Conservation (phyloP, 2,329 filamentous ascomycete genomes). For the Dactylellina leptospora region DNA sequence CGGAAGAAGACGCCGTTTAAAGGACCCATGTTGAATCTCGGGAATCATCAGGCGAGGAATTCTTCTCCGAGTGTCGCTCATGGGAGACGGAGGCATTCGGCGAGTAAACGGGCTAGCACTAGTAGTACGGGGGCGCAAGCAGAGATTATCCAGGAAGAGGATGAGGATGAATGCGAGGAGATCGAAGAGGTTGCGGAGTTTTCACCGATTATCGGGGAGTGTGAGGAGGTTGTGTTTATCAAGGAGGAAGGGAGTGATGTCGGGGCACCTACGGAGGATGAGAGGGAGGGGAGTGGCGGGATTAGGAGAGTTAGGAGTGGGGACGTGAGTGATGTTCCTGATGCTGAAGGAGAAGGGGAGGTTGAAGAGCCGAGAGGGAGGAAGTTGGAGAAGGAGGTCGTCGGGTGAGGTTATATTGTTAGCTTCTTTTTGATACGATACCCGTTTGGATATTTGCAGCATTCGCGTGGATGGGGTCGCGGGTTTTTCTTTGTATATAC, state of each 20-base stretch:
- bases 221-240: conserved; percentile 52
- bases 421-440: no score
- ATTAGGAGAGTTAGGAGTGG: conserved; percentile 10
- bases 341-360: conserved; percentile 32
- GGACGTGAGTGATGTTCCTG: conserved; percentile 19
- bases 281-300: conserved; percentile 53
- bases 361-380: conserved; percentile 34
- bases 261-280: conserved; percentile 45
- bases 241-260: conserved; percentile 45
- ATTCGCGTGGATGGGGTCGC: no score
- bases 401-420: conserved; percentile 1
- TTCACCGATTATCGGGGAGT: conserved; percentile 53
- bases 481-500: conserved; percentile 7
- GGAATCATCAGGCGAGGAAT: conserved; percentile 60
- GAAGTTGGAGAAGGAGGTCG: conserved; percentile 37
- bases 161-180: conserved; percentile 71
- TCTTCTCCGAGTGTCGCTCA: conserved; percentile 71
- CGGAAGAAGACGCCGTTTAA: conserved; percentile 84
- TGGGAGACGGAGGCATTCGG: conserved; percentile 62
- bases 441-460: no score
- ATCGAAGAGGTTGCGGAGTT: conserved; percentile 59
- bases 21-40: conserved; percentile 73
- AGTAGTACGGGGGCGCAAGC: conserved; percentile 55
- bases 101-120: conserved; percentile 58
- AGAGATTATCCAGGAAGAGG: conserved; percentile 57